These are phyloP conservation scores for Parafenestella ontariensis DNA, from an alignment of 2,329 filamentous ascomycete genomes.

Conservation along the genomic window DNA sequence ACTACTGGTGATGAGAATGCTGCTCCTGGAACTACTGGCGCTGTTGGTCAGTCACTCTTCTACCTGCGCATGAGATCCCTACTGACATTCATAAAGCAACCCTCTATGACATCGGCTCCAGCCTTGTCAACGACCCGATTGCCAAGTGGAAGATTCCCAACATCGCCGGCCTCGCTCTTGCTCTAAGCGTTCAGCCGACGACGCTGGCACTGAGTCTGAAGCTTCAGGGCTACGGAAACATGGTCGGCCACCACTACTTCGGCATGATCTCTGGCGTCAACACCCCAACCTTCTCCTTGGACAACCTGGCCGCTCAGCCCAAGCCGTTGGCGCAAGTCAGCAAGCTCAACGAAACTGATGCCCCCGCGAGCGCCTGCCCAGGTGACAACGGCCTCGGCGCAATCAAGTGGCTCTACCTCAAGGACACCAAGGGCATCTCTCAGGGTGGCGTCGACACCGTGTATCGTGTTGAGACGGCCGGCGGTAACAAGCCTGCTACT, in stretches of 20 bases:
- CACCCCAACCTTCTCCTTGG: constrained; percentile 68
- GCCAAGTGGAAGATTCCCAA: constrained; percentile 43
- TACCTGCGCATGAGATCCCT: neutral
- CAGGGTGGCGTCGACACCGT: constrained; percentile 53
- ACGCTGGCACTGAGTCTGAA: constrained; percentile 36
- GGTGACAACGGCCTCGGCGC: constrained; percentile 48
- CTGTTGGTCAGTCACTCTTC: constrained; percentile 33
- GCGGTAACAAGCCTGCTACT: constrained; percentile 50
- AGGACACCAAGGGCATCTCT: constrained; percentile 47
- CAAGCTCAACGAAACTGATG: constrained; percentile 59
- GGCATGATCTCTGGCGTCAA: constrained; percentile 35
- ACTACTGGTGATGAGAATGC: constrained; percentile 27
- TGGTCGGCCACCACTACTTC: constrained; percentile 74
- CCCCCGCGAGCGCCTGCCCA: constrained; percentile 56
- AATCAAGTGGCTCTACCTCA: constrained; percentile 57
- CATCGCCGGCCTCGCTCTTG: constrained; percentile 44
- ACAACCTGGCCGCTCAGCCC: constrained; percentile 48
- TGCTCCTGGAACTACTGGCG: constrained; percentile 42
- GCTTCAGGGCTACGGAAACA: constrained; percentile 42
- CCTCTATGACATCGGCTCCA: constrained; percentile 46
- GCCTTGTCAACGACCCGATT: constrained; percentile 36
- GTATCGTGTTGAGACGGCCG: constrained; percentile 58
- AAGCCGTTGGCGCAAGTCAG: constrained; percentile 51
- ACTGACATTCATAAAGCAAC: constrained; percentile 33
- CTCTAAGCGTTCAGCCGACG: constrained; percentile 25